A percentile compares a stretch with the other conserved stretches of the same genome.
Evolutionary conservation across 2,329 filamentous ascomycete species (phyloP).

Genomic region (Ophiocordyceps camponoti-floridani): DNA sequence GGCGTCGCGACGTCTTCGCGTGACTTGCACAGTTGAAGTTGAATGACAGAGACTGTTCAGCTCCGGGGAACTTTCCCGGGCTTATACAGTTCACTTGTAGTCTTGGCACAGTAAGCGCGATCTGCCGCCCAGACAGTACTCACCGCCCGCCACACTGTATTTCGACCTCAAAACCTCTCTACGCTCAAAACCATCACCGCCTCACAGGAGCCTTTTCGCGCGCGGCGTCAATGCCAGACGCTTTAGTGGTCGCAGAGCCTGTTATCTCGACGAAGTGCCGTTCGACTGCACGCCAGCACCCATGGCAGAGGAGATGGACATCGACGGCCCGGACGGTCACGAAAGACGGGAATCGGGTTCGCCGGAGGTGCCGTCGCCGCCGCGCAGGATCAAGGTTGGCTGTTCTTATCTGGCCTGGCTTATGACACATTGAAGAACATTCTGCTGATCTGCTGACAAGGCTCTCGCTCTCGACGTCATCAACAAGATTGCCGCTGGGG

Average conservation of each 20-base stretch:
- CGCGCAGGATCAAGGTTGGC: no score
- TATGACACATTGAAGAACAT: no score
- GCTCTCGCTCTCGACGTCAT: constrained; percentile 83
- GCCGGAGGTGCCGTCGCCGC: no score
- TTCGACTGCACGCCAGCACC: no score
- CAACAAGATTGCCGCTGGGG: constrained; percentile 95
- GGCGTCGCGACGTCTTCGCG: not conserved
- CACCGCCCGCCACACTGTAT: no score
- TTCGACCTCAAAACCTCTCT: no score
- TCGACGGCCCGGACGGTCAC: constrained; percentile 18
- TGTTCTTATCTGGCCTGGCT: no score
- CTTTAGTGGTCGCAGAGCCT: not conserved
- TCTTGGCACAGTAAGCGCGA: no score
- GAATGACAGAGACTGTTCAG: not conserved
- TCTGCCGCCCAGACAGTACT: no score
- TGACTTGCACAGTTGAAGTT: not conserved
- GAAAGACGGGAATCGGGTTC: no score
- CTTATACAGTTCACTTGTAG: no score
- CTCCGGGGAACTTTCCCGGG: no score
- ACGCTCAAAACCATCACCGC: not conserved
- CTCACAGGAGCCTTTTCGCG: not conserved
- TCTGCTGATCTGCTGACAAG: constrained; percentile 22
- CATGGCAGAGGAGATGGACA: constrained; percentile 24
- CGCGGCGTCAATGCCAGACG: not conserved
- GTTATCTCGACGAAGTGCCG: not conserved